A percentile compares a stretch with the other conserved stretches of the same genome.
Conservation (phyloP, 345 rosid species). For the Brassica juncea region DNA sequence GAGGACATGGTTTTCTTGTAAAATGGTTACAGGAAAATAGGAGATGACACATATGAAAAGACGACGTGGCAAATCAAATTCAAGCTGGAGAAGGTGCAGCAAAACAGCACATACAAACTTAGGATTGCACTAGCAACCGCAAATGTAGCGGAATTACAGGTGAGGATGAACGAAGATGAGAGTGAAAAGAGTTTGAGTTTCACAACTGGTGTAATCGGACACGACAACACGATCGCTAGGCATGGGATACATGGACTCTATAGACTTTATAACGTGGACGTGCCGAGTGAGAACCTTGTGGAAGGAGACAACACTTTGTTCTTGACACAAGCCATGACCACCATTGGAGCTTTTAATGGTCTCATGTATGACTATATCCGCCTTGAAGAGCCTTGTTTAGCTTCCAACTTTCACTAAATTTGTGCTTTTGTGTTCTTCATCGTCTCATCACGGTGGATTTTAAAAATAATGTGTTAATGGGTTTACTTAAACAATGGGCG, state of each 20-base stretch:
- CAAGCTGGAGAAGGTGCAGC: constrained; percentile 42
- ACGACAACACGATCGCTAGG: constrained; percentile 79
- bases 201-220: constrained; percentile 69
- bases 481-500: not conserved
- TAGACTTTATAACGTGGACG: constrained; percentile 61
- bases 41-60: constrained; percentile 46
- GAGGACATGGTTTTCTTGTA: not conserved
- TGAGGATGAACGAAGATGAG: constrained; percentile 34
- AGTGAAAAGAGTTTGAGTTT: constrained; percentile 41
- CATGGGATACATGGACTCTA: constrained; percentile 87
- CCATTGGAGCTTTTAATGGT: constrained; percentile 64
- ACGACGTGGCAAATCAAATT: constrained; percentile 83
- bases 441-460: not conserved
- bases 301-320: constrained; percentile 67
- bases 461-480: not conserved
- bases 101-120: constrained; percentile 49
- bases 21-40: constrained; percentile 39
- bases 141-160: constrained; percentile 63
- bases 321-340: constrained; percentile 58
- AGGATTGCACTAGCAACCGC: constrained; percentile 73
- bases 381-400: constrained; percentile 64
- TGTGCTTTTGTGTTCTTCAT: not conserved
- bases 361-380: constrained; percentile 92
- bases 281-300: constrained; percentile 49
- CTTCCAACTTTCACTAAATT: constrained; percentile 3